Conservation (phyloP, 2,329 filamentous ascomycete species). For the Purpureocillium lavendulum region DNA sequence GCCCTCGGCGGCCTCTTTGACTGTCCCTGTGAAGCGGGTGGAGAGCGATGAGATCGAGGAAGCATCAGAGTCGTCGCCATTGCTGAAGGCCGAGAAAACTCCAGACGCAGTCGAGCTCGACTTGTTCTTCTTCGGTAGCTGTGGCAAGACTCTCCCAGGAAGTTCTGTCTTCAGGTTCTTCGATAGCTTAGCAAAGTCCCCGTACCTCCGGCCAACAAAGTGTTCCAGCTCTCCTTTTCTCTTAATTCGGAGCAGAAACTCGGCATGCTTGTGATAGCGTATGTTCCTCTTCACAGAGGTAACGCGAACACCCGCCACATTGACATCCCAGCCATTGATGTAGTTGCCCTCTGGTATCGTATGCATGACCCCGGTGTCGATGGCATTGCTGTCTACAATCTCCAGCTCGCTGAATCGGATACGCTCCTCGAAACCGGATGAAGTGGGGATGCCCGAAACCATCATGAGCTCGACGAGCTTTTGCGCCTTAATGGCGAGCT, state of each 20-base stretch:
- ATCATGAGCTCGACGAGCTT: constrained; percentile 99
- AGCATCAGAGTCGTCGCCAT: constrained; percentile 60
- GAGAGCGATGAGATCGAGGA: constrained; percentile 77
- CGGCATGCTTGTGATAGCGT: constrained; percentile 83
- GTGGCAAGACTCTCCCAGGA: constrained; percentile 80
- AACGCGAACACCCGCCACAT: constrained; percentile 81
- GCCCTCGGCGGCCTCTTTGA: constrained; percentile 11
- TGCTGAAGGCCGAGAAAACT: constrained; percentile 43
- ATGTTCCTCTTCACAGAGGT: constrained; percentile 78
- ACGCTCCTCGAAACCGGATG: constrained; percentile 93
- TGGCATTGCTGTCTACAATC: constrained; percentile 86
- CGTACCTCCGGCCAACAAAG: constrained; percentile 78
- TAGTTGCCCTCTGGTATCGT: constrained; percentile 86
- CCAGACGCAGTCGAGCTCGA: constrained; percentile 58
- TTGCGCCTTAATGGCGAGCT: constrained; percentile 84
- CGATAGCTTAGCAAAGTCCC: constrained; percentile 76
- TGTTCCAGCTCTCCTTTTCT: constrained; percentile 65
- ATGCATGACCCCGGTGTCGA: constrained; percentile 79
- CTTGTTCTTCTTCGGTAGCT: constrained; percentile 89
- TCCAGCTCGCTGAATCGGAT: constrained; percentile 97
- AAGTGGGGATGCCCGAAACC: constrained; percentile 93
- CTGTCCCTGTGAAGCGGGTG: constrained; percentile 47
- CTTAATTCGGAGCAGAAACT: constrained; percentile 86
- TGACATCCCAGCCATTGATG: constrained; percentile 95
- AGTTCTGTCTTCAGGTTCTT: constrained; percentile 75